A percentile compares a stretch with the other conserved stretches of the same genome.
These are phyloP conservation scores for Cytospora piceae DNA, from an alignment of 2,329 filamentous ascomycete species.

Conservation along the genomic window DNA sequence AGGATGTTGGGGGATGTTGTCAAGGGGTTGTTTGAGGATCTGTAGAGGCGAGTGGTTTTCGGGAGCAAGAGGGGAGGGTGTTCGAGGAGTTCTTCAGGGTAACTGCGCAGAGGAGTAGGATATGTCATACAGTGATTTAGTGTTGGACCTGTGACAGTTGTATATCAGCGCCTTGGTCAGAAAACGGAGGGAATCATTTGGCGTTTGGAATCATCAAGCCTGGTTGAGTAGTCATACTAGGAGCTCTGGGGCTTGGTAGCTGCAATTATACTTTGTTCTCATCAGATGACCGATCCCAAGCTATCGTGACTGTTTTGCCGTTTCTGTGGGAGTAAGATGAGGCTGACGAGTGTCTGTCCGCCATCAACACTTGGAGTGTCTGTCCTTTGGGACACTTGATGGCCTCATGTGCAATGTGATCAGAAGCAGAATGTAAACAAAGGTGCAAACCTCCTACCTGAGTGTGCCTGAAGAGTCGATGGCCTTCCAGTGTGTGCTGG, in stretches of 20 bases:
- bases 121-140: neutral
- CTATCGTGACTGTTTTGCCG: neutral
- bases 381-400: no score
- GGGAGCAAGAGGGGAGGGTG: neutral
- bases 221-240: neutral
- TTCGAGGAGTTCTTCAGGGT: neutral
- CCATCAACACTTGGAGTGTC: no score
- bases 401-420: neutral
- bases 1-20: slow-evolving; percentile 81
- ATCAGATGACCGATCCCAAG: neutral
- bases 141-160: neutral
- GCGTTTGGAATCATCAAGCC: neutral
- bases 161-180: neutral
- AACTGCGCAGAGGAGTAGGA: neutral
- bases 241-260: neutral
- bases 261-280: neutral
- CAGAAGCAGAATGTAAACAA: neutral
- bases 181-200: neutral
- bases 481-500: neutral
- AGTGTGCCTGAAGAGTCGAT: neutral
- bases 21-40: slow-evolving; percentile 57
- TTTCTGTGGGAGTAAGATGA: neutral
- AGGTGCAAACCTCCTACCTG: neutral
- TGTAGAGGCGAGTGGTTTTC: slow-evolving; percentile 39
- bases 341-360: no score